phyloP scores from a whole-genome alignment of 2,329 filamentous ascomycete genomes.

The Cladobotryum protrusum region DNA sequence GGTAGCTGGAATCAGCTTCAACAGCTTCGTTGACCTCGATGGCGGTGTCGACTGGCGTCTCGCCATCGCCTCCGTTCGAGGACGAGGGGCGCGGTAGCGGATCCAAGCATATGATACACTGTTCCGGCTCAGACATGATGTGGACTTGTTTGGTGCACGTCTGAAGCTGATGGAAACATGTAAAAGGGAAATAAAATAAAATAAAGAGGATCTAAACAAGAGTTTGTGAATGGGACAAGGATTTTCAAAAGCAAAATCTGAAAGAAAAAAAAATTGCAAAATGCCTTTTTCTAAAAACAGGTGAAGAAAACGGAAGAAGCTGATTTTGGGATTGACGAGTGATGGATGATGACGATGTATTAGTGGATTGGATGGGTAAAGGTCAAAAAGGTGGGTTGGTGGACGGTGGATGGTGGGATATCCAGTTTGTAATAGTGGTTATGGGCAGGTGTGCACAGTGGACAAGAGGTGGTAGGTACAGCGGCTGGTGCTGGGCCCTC shows the following conservation, averaged over 20 bases:
- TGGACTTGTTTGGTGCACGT: conserved; percentile 33
- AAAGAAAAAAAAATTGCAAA: neutral
- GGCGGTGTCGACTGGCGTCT: conserved; percentile 18
- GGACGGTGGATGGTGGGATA: neutral
- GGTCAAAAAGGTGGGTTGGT: neutral
- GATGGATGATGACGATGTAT: conserved; percentile 22
- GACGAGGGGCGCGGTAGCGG: conserved; percentile 40
- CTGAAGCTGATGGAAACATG: conserved; percentile 40
- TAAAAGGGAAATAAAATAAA: conserved; percentile 26
- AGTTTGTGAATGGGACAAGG: neutral
- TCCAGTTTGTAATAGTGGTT: neutral
- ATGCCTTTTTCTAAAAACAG: too few relatives aligned
- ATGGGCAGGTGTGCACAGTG: neutral
- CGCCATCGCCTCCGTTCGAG: conserved; percentile 17
- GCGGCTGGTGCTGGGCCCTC: neutral
- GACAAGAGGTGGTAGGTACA: neutral
- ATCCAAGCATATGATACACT: conserved; percentile 66
- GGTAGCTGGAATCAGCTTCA: conserved; percentile 27
- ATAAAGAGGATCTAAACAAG: conserved; percentile 1
- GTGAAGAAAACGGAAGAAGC: neutral
- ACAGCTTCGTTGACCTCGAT: conserved; percentile 11
- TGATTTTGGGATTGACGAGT: conserved; percentile 9
- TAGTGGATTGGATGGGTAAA: conserved; percentile 22
- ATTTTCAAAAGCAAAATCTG: neutral
- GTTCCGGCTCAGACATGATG: conserved; percentile 51